Percentiles rank a stretch among this genome's conserved stretches.
These are phyloP conservation scores for Fragaria iinumae DNA, from an alignment of 306 rosid genomes.

Conservation along the genomic window DNA sequence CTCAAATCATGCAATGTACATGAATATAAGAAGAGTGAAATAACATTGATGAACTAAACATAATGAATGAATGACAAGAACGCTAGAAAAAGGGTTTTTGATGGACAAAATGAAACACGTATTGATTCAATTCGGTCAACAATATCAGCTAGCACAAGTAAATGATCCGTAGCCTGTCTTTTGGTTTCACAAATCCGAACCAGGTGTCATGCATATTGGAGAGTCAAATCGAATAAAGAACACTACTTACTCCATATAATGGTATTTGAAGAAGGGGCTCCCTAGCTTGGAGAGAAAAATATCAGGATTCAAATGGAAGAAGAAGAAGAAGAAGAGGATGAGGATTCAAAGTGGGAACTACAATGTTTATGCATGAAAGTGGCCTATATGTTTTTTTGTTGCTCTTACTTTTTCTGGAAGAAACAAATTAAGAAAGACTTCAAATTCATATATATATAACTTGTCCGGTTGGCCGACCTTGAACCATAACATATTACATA, in stretches of 20 bases:
- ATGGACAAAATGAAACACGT: neutral
- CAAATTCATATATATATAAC: neutral
- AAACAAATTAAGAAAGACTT: neutral
- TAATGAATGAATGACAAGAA: neutral
- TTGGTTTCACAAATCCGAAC: neutral
- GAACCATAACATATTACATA: neutral
- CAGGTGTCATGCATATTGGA: neutral
- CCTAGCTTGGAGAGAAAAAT: neutral
- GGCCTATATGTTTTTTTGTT: neutral
- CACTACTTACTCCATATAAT: neutral
- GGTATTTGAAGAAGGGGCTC: neutral
- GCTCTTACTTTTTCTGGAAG: neutral
- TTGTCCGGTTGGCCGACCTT: slow-evolving; percentile 16
- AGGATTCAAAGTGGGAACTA: neutral
- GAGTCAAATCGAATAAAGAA: neutral
- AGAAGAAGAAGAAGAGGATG: neutral
- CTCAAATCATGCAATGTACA: neutral
- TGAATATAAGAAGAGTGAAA: neutral
- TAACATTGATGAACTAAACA: neutral
- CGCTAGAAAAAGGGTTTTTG: neutral
- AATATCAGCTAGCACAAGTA: neutral
- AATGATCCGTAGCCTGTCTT: neutral
- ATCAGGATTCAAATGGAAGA: neutral
- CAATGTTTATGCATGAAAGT: neutral
- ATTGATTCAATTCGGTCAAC: neutral